These are phyloP conservation scores for Nicotiana otophora DNA, from an alignment of 257 asterid genomes.

Conservation along the genomic window DNA sequence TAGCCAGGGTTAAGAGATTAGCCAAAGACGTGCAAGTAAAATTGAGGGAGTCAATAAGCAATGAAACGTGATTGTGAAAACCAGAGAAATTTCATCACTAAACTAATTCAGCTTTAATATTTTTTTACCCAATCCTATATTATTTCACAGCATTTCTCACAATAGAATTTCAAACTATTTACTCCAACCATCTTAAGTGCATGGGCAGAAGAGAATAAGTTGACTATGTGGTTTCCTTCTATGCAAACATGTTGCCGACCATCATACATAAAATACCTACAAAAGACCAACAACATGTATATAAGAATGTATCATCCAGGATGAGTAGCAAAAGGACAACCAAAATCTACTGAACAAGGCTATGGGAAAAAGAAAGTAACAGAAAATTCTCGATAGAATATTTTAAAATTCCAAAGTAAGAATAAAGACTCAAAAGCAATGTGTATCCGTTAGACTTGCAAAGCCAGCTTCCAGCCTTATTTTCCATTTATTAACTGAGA, in stretches of 20 bases:
- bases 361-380: neutral
- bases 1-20: constrained; percentile 67
- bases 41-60: neutral
- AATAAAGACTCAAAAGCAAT: neutral
- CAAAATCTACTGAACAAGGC: neutral
- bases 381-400: neutral
- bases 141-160: no score
- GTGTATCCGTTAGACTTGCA: neutral
- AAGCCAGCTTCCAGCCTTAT: neutral
- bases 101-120: no score
- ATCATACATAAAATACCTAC: constrained; percentile 97
- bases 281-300: constrained; percentile 1
- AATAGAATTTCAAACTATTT: no score
- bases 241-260: constrained; percentile 70
- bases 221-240: constrained; percentile 77
- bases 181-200: no score
- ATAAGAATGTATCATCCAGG: neutral
- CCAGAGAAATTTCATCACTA: neutral
- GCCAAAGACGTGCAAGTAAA: constrained; percentile 30
- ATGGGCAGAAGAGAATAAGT: neutral
- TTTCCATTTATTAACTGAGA: neutral
- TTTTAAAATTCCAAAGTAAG: neutral
- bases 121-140: no score
- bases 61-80: neutral
- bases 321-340: neutral